Evolutionary conservation across 495 filamentous ascomycete genomes (phyloP), one percentile per base, ranked within the genome.

Genomic region (Talaromyces liani): DNA sequence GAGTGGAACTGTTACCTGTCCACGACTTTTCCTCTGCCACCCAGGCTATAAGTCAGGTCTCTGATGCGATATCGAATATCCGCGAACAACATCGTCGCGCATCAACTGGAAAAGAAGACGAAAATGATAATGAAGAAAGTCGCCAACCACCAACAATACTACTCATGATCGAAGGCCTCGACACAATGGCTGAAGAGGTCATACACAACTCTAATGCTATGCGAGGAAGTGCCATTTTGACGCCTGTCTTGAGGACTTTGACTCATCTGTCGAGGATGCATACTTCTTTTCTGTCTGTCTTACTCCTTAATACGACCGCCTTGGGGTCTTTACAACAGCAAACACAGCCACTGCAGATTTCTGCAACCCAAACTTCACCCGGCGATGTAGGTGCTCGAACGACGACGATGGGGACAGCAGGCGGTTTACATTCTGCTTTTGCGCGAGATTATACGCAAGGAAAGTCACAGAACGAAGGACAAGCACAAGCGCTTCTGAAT

Each of bases 181-280:
- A 80, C 60, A 70, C 67, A 7, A 70, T 80, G 8, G 64, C 72
- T 2, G 78, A 80, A 58, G 71, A 67, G 1, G 67, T 77, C 7
- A 71, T 79, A 51, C 73, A 77, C 25, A 66, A 74, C 6, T 80
- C 78, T 2, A 79, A 79, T 51, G 70, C 76, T 0, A 70, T 74
- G 18, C 69, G 70, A 56, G 78, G 77, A 25, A 68, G 76, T 4
- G 78, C 77, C 1, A 53, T 76, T 6, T 39, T 80, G 54, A 69
- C 67, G n/a, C 69, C 71, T 27, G 67, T 68, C 0, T 58, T 80
- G 34, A 72, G 75, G 1, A 72, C 68, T 7, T 45, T 79, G 39
- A 78, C 73, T 1, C 69, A 69, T 3, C 60, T 80, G 58, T 72
- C 73, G 7, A 65, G 76, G 0, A 58, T 64, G 54, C 61, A 77